Evolutionary conservation across 1,284 basidiomycete species (phyloP).

Genomic region (Fomitopsis pinicola): DNA sequence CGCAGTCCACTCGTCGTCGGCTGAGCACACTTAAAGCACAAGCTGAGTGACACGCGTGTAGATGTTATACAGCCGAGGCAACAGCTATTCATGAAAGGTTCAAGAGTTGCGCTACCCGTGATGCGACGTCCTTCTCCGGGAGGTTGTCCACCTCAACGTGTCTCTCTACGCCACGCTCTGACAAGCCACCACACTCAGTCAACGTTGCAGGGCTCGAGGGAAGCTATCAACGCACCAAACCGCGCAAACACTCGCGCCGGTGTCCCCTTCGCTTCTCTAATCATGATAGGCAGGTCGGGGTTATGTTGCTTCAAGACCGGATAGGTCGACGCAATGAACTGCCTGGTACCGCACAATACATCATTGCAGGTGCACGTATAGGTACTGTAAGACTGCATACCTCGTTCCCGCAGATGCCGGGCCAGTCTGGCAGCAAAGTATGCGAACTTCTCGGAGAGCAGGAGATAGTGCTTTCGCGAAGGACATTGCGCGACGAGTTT

Average conservation of each 20-base stretch:
- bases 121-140: constrained; percentile 63
- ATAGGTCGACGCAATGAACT: constrained; percentile 83
- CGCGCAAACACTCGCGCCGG: constrained; percentile 87
- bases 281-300: constrained; percentile 85
- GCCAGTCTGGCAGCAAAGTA: constrained; percentile 83
- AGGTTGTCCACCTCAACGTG: constrained; percentile 80
- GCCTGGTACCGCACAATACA: constrained; percentile 38
- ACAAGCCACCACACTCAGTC: constrained; percentile 10
- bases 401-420: constrained; percentile 79
- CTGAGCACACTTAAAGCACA: too few relatives aligned
- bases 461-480: constrained; percentile 80
- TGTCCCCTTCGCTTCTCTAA: constrained; percentile 87
- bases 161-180: constrained; percentile 77
- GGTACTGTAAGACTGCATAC: constrained; percentile 39
- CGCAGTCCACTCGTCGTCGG: too few relatives aligned
- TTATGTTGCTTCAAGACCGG: constrained; percentile 83
- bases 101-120: constrained; percentile 62
- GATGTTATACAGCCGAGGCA: constrained; percentile 1
- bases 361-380: not conserved
- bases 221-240: constrained; percentile 65
- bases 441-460: constrained; percentile 80
- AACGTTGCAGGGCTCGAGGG: constrained; percentile 1
- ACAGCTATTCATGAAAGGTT: constrained; percentile 19
- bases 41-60: not conserved
- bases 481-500: constrained; percentile 40